These are phyloP conservation scores for Acephala macrosclerotiorum DNA, from an alignment of 2,329 filamentous ascomycete species.

Conservation along the genomic window DNA sequence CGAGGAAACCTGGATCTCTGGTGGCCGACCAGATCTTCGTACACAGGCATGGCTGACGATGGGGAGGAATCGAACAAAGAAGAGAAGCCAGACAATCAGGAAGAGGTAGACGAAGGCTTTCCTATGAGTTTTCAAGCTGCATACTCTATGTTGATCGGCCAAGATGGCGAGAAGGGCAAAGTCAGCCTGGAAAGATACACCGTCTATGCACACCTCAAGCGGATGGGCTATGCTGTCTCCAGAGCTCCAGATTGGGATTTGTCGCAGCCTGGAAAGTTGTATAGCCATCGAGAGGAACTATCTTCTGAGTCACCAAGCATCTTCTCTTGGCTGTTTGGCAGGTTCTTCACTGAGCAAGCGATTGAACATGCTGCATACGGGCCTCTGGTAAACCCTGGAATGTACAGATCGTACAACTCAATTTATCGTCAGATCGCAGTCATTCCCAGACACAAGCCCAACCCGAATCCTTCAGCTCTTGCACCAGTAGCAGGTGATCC, in stretches of 20 bases:
- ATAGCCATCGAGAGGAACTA: slow-evolving; percentile 14
- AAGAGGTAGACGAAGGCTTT: slow-evolving; percentile 69
- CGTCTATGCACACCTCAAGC: slow-evolving; percentile 85
- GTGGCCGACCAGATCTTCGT: slow-evolving; percentile 71
- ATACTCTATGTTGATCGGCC: slow-evolving; percentile 83
- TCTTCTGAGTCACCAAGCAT: slow-evolving; percentile 31
- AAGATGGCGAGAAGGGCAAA: slow-evolving; percentile 67
- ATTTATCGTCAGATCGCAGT: slow-evolving; percentile 81
- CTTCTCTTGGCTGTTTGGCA: slow-evolving; percentile 43
- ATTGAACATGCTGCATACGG: slow-evolving; percentile 48
- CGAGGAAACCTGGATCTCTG: slow-evolving; percentile 86
- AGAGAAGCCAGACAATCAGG: slow-evolving; percentile 41
- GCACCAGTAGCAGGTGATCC: slow-evolving; percentile 51
- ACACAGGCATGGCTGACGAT: slow-evolving; percentile 48
- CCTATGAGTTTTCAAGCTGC: slow-evolving; percentile 91
- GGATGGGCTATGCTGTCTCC: slow-evolving; percentile 81
- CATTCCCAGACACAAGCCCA: slow-evolving; percentile 75
- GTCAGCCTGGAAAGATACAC: slow-evolving; percentile 80
- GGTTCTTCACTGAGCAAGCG: slow-evolving; percentile 37
- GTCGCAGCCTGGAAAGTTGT: slow-evolving; percentile 31
- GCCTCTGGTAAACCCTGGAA: slow-evolving; percentile 66
- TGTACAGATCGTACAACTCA: slow-evolving; percentile 70
- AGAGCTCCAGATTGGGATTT: slow-evolving; percentile 67
- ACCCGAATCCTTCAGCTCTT: slow-evolving; percentile 40
- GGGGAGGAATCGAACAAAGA: slow-evolving; percentile 50